Base-by-base conservation (phyloP, 805 yeast species). In the Spathaspora arborariae region DNA sequence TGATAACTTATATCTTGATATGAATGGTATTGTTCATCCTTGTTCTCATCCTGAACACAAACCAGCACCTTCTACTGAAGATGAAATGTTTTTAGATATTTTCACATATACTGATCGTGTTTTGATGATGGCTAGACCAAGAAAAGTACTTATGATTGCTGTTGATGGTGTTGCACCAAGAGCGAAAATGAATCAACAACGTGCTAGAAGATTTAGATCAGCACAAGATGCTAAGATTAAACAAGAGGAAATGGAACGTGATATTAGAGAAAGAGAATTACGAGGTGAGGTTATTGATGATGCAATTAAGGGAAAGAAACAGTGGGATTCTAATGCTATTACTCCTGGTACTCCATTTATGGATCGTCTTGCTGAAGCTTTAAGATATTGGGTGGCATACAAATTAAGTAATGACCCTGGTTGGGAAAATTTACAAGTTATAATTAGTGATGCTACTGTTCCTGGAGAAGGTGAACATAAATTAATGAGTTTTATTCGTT, bases 391-490 rank as follows among this genome's bases (percentile, higher is more conserved):
- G 96, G 88, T 88, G 6, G 88, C 96, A 2, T 88, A 86, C 64
- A 94, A 94, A 63, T 72, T 94, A 33, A 77, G 89, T 33, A 78
- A 78, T 8, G 99, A 94, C 60, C 96, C 97, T 1, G 96, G 95
- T 27, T 94, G 99, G 99, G 83, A 83, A 39, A 77, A 84, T 49
- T 68, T 92, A 41, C 94, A 94, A 65, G 90, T 94, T 5, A 86
- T 94, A 20, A 84, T 94, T 40, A 85, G 96, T 58, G 99, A 92
- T 63, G 96, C 97, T 24, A 84, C 96, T 0, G 98, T 92, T 11
- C 99, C 99, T 1, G 99, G 99, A 51, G 99, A 94, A 75, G 99
- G 99, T 62, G 99, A 94, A 66, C 99, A 94, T 71, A 94, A 94
- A 65, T 84, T 94, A 56, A 94, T 94, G 99, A 90, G 86, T 58